Evolutionary conservation across 2,329 filamentous ascomycete genomes (phyloP).

Genomic region (Talaromyces sp.): DNA sequence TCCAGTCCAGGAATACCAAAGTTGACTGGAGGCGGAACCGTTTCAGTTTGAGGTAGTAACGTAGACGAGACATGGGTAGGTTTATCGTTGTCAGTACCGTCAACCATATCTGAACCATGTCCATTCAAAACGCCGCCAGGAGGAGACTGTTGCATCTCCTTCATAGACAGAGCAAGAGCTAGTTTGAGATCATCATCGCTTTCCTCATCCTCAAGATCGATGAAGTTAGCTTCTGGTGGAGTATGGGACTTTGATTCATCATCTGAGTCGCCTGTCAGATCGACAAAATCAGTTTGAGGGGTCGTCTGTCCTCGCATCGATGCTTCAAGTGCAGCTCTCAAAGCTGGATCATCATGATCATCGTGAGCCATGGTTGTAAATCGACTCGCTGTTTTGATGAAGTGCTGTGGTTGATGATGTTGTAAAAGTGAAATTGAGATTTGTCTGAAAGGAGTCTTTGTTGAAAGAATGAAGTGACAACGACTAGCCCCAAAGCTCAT

Average conservation of each 20-base stretch:
- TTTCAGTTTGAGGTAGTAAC: not conserved
- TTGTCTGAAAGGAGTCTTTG: not conserved
- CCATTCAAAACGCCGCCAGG: not conserved
- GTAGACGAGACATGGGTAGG: not conserved
- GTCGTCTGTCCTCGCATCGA: not conserved
- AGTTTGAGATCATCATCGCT: slow-evolving; percentile 39
- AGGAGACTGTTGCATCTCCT: slow-evolving; percentile 21
- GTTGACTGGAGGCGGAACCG: not conserved
- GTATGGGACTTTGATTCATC: slow-evolving; percentile 31
- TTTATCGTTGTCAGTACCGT: not conserved
- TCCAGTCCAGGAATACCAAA: slow-evolving; percentile 59
- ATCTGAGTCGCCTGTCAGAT: slow-evolving; percentile 36
- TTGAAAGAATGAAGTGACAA: not conserved
- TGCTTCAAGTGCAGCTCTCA: slow-evolving; percentile 1
- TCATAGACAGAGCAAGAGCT: slow-evolving; percentile 37
- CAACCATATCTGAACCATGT: not conserved
- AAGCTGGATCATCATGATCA: not conserved
- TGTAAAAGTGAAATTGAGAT: not conserved
- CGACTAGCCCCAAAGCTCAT: not conserved
- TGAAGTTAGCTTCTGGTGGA: slow-evolving; percentile 28
- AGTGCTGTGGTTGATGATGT: not conserved
- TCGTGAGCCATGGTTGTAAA: slow-evolving; percentile 2
- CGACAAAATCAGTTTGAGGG: slow-evolving; percentile 27
- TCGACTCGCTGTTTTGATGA: not conserved
- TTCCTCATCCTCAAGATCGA: slow-evolving; percentile 22